These are phyloP conservation scores for Synchytrium microbalum DNA, from an alignment of 371 early-diverging fungal genomes.

Conservation along the genomic window DNA sequence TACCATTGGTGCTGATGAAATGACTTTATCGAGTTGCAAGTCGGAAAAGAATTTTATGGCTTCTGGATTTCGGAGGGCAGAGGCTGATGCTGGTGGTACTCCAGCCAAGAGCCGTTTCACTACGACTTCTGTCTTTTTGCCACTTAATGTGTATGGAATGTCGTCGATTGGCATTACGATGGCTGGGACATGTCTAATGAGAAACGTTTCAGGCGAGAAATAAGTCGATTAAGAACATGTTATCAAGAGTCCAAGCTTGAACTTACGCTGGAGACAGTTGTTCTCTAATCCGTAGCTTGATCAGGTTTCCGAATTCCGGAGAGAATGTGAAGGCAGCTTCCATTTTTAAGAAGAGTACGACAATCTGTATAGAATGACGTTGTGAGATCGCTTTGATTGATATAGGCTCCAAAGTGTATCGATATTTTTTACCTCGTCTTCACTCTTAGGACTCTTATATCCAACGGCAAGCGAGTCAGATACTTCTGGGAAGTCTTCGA, in stretches of 20 bases:
- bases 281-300: slow-evolving; percentile 65
- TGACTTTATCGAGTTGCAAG: slow-evolving; percentile 23
- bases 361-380: no score
- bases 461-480: slow-evolving; percentile 57
- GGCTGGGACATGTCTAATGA: slow-evolving; percentile 76
- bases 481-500: slow-evolving; percentile 58
- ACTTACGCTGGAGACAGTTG: slow-evolving; percentile 69
- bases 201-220: neutral
- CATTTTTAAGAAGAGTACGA: slow-evolving; percentile 83
- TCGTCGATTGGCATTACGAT: slow-evolving; percentile 68
- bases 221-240: no score
- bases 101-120: slow-evolving; percentile 88
- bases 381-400: slow-evolving; percentile 70
- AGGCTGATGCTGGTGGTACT: slow-evolving; percentile 61
- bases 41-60: slow-evolving; percentile 65
- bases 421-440: neutral
- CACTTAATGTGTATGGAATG: slow-evolving; percentile 93
- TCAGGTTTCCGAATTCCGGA: slow-evolving; percentile 53
- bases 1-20: neutral
- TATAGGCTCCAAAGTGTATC: no score
- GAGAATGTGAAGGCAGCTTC: slow-evolving; percentile 46
- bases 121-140: slow-evolving; percentile 96
- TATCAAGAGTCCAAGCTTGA: no score
- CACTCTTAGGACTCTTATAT: slow-evolving; percentile 21
- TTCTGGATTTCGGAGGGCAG: slow-evolving; percentile 74